Conservation (phyloP, 768 basidiomycete genomes). For the Rubroboletus satanas region DNA sequence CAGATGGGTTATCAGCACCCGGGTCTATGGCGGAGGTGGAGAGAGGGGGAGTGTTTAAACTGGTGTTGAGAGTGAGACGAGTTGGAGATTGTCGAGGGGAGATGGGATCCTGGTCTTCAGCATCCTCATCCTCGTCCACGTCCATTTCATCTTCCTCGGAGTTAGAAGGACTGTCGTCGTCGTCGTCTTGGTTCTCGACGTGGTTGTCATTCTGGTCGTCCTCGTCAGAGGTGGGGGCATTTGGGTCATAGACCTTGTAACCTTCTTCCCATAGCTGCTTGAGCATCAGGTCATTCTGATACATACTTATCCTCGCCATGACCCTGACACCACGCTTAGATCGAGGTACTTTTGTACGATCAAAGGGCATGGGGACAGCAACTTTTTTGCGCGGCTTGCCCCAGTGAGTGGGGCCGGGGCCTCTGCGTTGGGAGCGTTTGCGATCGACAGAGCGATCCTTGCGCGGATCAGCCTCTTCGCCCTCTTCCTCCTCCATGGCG, state of each 20-base stretch:
- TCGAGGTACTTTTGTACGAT: slow-evolving; percentile 11
- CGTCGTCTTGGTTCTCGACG: slow-evolving; percentile 2
- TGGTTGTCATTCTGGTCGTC: slow-evolving; percentile 6
- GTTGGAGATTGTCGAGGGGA: slow-evolving; percentile 22
- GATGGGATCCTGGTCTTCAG: slow-evolving; percentile 23
- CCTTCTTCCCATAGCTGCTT: slow-evolving; percentile 16
- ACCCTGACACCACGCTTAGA: slow-evolving; percentile 14
- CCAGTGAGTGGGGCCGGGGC: not conserved
- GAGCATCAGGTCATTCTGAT: not conserved
- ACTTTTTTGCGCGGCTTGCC: slow-evolving; percentile 8
- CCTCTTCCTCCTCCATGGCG: slow-evolving; percentile 65
- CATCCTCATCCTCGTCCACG: slow-evolving; percentile 33
- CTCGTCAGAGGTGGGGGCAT: slow-evolving; percentile 21
- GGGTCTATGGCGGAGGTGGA: slow-evolving; percentile 18
- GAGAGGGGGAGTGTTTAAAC: slow-evolving; percentile 7
- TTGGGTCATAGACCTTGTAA: slow-evolving; percentile 17
- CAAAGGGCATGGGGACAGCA: slow-evolving; percentile 18
- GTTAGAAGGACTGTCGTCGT: slow-evolving; percentile 6
- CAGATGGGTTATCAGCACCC: slow-evolving; percentile 16
- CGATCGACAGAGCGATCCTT: slow-evolving; percentile 14
- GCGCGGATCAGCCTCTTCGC: slow-evolving; percentile 31
- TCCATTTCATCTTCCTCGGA: slow-evolving; percentile 27
- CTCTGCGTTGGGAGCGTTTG: not conserved
- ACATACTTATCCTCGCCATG: not conserved
- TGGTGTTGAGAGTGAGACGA: slow-evolving; percentile 19